Percentiles rank a stretch among this genome's conserved stretches.
Conservation (phyloP, 2,329 filamentous ascomycete genomes). For the Cordyceps farinosa region DNA sequence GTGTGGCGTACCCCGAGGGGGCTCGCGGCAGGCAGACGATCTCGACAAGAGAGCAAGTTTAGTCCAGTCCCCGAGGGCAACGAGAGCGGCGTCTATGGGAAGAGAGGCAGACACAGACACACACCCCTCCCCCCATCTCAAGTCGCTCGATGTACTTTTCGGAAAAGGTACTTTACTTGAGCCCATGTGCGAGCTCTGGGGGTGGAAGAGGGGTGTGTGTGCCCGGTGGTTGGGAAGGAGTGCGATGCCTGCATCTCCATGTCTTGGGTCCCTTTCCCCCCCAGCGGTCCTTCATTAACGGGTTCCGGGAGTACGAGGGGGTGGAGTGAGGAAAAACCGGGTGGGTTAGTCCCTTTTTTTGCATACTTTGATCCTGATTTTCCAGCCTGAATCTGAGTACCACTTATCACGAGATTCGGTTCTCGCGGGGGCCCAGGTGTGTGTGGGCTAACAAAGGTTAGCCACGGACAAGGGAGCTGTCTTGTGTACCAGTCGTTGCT, state of each 20-base stretch:
- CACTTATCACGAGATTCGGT: conserved; percentile 1
- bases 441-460: neutral
- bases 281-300: neutral
- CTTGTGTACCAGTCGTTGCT: neutral
- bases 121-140: neutral
- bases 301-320: neutral
- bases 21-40: neutral
- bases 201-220: neutral
- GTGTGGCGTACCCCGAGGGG: neutral
- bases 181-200: neutral
- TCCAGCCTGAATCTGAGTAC: conserved; percentile 4
- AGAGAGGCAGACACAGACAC: too few species aligned
- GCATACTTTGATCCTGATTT: neutral
- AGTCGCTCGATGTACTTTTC: conserved; percentile 2
- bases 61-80: neutral
- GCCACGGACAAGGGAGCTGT: neutral
- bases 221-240: neutral
- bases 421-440: neutral
- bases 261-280: neutral
- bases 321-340: neutral
- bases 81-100: neutral
- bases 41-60: neutral
- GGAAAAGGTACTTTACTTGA: conserved; percentile 4
- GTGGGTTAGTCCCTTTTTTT: neutral
- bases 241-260: neutral